Conservation (phyloP, 345 rosid species). For the Moricandia arvensis region DNA sequence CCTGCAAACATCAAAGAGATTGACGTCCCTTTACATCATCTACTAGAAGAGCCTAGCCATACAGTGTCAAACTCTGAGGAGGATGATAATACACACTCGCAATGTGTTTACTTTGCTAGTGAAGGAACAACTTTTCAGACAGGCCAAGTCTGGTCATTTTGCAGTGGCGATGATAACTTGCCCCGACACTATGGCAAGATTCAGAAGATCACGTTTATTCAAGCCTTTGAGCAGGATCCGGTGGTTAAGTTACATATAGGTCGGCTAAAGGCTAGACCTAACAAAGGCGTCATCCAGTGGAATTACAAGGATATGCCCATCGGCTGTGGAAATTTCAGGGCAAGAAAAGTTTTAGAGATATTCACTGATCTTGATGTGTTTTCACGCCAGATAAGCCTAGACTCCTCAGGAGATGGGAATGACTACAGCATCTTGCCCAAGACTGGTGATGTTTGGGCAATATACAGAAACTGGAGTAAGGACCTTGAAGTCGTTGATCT, state of each 20-base stretch:
- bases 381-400: slow-evolving; percentile 48
- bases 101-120: not conserved
- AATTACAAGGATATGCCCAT: slow-evolving; percentile 42
- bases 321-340: slow-evolving; percentile 50
- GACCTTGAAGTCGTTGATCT: not conserved
- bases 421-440: slow-evolving; percentile 54
- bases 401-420: slow-evolving; percentile 32
- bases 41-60: not conserved
- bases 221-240: slow-evolving; percentile 3
- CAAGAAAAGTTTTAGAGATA: not conserved
- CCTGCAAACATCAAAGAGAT: not conserved
- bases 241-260: slow-evolving; percentile 47
- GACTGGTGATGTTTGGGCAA: slow-evolving; percentile 69
- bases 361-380: slow-evolving; percentile 29
- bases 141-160: not conserved
- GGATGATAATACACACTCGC: not conserved
- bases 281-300: slow-evolving; percentile 45
- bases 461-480: slow-evolving; percentile 41
- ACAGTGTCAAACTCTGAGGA: not conserved
- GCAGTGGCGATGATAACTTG: not conserved
- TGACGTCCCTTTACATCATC: not conserved
- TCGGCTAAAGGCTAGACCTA: slow-evolving; percentile 63
- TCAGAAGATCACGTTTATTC: slow-evolving; percentile 40
- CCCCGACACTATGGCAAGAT: slow-evolving; percentile 46
- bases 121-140: not conserved